Conservation (phyloP, 306 rosid species). For the Fragaria iinumae region DNA sequence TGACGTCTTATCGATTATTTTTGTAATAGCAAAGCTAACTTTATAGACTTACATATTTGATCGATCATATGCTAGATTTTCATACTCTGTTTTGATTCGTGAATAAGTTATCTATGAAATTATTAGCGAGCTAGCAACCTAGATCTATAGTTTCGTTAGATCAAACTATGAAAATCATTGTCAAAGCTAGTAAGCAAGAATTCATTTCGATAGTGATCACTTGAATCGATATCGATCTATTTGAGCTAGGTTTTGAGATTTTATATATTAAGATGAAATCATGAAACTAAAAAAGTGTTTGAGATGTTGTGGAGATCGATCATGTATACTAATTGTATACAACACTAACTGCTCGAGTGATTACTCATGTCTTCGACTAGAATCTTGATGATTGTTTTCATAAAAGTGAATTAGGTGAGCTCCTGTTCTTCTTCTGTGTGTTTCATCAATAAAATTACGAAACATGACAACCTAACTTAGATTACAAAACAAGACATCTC, state of each 20-base stretch:
- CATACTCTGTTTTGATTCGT: too few species aligned
- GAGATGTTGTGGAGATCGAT: too few species aligned
- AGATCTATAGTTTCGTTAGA: too few species aligned
- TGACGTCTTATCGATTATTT: too few species aligned
- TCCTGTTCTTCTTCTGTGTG: background rate
- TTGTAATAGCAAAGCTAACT: too few species aligned
- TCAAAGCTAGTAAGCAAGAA: background rate
- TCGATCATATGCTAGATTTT: too few species aligned
- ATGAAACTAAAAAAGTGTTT: background rate
- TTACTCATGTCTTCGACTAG: background rate
- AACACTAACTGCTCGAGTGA: background rate
- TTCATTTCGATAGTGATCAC: background rate
- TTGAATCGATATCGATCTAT: background rate
- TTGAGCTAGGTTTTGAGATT: background rate
- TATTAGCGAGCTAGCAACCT: too few species aligned
- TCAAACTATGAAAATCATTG: too few species aligned
- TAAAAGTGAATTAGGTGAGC: conserved; percentile 7
- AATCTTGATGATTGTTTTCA: background rate
- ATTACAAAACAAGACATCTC: conserved; percentile 17
- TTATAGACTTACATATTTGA: too few species aligned
- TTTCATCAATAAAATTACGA: background rate
- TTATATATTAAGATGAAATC: background rate
- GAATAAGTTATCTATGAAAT: too few species aligned
- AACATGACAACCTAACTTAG: background rate
- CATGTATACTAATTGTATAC: background rate